Evolutionary conservation across 306 rosid genomes (phyloP), one percentile per base, ranked within the genome.

Genomic region (Arachis hypogaea): DNA sequence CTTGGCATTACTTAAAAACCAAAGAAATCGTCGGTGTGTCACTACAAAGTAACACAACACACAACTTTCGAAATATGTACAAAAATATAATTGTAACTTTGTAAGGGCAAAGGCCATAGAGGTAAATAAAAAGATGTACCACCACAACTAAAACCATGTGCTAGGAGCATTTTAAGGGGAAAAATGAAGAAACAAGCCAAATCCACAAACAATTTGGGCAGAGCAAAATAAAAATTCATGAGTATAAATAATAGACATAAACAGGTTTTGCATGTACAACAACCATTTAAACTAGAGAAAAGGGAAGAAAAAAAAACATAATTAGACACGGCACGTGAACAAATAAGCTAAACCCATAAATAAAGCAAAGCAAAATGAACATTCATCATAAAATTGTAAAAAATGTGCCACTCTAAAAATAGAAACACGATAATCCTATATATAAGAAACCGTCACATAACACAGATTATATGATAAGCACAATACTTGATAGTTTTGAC

Each of bases 1-100:
- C 66, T 64, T 63, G 49, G 66, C 76, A 73, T 55, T 78, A 59
- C 62, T 6, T 30, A 69, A 54, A 59, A 40, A 65, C 66, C 22
- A 77, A 72, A 56, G 36, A 60, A 77, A 67, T 22, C 36, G 59
- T 18, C n/a, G 4, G 14, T 6, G 11, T 80, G 47, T 18, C 51
- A 71, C 5, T n/a, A 66, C 54, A 58, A 3, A 16, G 5, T 9
- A 51, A 42, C 51, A 11, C 29, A 46, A 47, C 46, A 50, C 14
- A 14, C 33, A 60, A 9, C 59, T 6, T 66, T 52, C n/a, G 38
- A 61, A 54, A 28, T 28, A 14, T 29, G 30, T 16, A 33, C 43
- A 44, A 63, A 11, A 42, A 59, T 5, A 14, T 42, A 74, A 51
- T 36, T 40, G 9, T 33, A 40, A 18, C 22, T 18, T 18, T 18